Conservation (phyloP, 169 alveolate genomes). For the Eimeria sp. region DNA sequence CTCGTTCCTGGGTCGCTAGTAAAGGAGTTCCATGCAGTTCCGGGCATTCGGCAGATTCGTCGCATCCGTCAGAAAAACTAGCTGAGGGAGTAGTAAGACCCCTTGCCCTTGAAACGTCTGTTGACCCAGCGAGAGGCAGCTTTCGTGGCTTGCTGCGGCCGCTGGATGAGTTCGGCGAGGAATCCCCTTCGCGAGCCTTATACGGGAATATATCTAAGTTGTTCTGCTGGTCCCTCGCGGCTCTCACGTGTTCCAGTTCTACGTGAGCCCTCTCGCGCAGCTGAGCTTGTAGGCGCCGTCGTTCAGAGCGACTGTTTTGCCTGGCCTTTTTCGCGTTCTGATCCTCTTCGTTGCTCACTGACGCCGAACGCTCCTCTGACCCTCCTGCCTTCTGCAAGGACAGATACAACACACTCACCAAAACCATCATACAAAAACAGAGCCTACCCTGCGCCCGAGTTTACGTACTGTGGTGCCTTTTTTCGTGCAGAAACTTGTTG, state of each 20-base stretch:
- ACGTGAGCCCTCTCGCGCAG: conserved; percentile 33
- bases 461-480: background rate
- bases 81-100: background rate
- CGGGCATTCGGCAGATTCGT: background rate
- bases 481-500: background rate
- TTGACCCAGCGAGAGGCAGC: conserved; percentile 30
- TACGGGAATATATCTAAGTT: conserved; percentile 18
- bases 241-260: conserved; percentile 7
- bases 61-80: background rate
- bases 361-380: background rate
- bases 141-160: background rate
- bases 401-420: background rate
- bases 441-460: background rate
- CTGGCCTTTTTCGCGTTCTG: background rate
- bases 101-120: background rate
- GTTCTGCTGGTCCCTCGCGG: conserved; percentile 9
- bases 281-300: conserved; percentile 38
- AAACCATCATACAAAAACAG: background rate
- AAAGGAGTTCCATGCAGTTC: background rate
- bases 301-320: conserved; percentile 9
- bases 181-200: background rate
- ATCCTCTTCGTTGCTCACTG: background rate
- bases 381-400: background rate
- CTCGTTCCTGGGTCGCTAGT: background rate
- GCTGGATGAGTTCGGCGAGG: background rate